These are phyloP conservation scores for Penicillium fimorum DNA, from an alignment of 495 filamentous ascomycete species.

Conservation along the genomic window DNA sequence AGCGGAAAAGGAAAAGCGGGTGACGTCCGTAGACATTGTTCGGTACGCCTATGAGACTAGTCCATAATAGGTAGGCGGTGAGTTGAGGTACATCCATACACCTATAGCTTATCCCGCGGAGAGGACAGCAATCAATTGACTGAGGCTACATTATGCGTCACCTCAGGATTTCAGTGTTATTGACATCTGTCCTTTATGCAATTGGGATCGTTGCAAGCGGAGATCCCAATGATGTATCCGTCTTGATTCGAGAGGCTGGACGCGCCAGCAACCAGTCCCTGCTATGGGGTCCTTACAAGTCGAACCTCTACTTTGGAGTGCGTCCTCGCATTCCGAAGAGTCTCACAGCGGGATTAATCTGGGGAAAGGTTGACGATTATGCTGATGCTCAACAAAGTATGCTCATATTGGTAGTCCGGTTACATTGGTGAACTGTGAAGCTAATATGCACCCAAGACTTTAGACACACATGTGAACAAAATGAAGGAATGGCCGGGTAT, in stretches of 20 bases:
- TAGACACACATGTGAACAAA: conserved; percentile 92
- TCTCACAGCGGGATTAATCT: conserved; percentile 80
- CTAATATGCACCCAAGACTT: conserved; percentile 57
- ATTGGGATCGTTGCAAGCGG: conserved; percentile 34
- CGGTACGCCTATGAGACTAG: neutral
- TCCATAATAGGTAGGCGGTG: neutral
- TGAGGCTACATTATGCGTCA: conserved; percentile 33
- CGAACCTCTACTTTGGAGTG: conserved; percentile 94
- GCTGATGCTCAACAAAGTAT: conserved; percentile 73
- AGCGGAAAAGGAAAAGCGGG: neutral
- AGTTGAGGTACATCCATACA: neutral
- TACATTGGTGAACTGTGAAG: neutral
- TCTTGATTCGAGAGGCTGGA: conserved; percentile 42
- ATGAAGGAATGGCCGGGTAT: conserved; percentile 92
- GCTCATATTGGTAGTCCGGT: conserved; percentile 30
- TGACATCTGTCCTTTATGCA: conserved; percentile 33
- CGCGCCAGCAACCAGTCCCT: conserved; percentile 76
- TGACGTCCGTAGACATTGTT: neutral
- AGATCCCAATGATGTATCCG: conserved; percentile 37
- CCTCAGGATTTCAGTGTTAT: conserved; percentile 27
- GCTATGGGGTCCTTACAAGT: conserved; percentile 94
- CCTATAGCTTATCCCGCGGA: conserved; percentile 24
- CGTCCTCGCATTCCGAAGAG: conserved; percentile 84
- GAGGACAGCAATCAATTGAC: conserved; percentile 29
- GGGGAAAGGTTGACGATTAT: conserved; percentile 84